phyloP scores from a whole-genome alignment of 768 basidiomycete species.

The Suillus variegatus region DNA sequence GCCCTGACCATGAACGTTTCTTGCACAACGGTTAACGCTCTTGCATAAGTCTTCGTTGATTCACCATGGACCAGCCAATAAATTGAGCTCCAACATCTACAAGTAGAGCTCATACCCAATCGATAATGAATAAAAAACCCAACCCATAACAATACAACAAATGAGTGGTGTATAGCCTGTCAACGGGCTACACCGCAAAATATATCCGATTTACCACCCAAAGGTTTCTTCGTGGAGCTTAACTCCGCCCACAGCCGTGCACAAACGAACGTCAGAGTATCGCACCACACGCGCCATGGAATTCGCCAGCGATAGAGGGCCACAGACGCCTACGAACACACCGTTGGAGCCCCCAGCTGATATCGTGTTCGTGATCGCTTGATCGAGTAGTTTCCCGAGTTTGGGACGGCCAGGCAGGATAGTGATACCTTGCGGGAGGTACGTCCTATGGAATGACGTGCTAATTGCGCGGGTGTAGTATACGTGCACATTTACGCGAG shows the following conservation, averaged over 20 bases:
- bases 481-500: constrained; percentile 40
- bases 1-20: neutral
- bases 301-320: constrained; percentile 40
- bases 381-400: constrained; percentile 47
- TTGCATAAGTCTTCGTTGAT: neutral
- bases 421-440: constrained; percentile 40
- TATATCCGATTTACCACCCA: constrained; percentile 27
- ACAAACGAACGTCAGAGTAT: constrained; percentile 31
- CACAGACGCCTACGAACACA: constrained; percentile 45
- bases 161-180: neutral
- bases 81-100: neutral
- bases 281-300: constrained; percentile 37
- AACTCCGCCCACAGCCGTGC: constrained; percentile 40
- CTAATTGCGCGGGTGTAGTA: constrained; percentile 46
- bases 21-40: neutral
- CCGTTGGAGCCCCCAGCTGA: constrained; percentile 38
- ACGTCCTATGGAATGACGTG: constrained; percentile 31
- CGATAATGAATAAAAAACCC: neutral
- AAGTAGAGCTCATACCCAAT: neutral
- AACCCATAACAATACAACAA: neutral
- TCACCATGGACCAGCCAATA: neutral
- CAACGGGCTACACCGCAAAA: neutral
- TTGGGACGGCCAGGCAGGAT: constrained; percentile 59
- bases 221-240: constrained; percentile 40
- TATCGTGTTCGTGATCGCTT: constrained; percentile 46